phyloP scores from a whole-genome alignment of 805 yeast species.

The Myxozyma udenii region DNA sequence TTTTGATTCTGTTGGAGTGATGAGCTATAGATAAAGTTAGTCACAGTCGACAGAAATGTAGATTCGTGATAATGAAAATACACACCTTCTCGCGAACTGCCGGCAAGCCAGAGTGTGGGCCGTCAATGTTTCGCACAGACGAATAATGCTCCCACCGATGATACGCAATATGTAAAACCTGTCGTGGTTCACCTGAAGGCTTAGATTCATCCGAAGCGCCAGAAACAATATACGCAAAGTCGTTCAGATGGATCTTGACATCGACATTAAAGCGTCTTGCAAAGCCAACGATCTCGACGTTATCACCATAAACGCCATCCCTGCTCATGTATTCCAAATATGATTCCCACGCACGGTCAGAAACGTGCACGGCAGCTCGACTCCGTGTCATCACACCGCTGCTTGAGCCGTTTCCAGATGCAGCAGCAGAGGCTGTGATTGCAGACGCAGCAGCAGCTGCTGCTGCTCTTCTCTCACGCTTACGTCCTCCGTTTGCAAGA shows the following conservation, averaged over 20 bases:
- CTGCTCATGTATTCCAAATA: conserved; percentile 39
- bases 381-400: background rate
- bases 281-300: conserved; percentile 44
- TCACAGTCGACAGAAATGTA: background rate
- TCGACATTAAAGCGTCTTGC: conserved; percentile 37
- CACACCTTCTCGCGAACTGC: conserved; percentile 26
- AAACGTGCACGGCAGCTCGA: background rate
- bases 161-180: conserved; percentile 40
- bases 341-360: conserved; percentile 37
- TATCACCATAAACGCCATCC: conserved; percentile 45
- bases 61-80: too few relatives aligned
- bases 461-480: conserved; percentile 18
- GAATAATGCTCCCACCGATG: conserved; percentile 48
- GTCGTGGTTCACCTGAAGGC: background rate
- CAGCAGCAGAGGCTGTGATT: conserved; percentile 3
- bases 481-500: conserved; percentile 10
- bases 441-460: conserved; percentile 11
- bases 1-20: conserved; percentile 10
- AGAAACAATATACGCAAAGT: conserved; percentile 39
- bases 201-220: conserved; percentile 5
- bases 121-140: conserved; percentile 40
- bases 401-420: background rate
- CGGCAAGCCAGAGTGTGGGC: conserved; percentile 41
- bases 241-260: conserved; percentile 42
- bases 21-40: background rate